Base-by-base conservation (phyloP, 176 grass and related monocot genomes). In the Triticum monococcum region DNA sequence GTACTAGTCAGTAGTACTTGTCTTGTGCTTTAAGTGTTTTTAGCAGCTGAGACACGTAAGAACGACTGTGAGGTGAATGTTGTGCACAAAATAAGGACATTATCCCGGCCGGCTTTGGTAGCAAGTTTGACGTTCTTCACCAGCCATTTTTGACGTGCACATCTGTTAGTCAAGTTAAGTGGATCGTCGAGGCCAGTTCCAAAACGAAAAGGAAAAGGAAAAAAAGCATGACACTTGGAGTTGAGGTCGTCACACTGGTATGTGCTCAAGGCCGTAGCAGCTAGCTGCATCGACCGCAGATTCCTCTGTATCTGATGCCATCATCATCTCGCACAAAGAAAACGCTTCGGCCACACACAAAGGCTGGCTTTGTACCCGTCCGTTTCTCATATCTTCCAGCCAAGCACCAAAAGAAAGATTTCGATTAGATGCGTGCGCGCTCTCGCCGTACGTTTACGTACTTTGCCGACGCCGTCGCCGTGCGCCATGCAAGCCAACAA, bases 311-410 rank as follows among this genome's bases (percentile, higher is more conserved):
- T 24, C 4, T 25, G 4, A 17, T 25, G 79, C 13, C 25, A 69
- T 16, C 68, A 61, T 45, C 50, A 62, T 46, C 69, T 81, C 10
- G 28, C 40, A 50, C 78, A 68, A 41, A 13, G 59, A 81, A 81
- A 75, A 86, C 18, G 77, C 77, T 80, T 72, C 4, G 65, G 80
- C 80, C 17, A 32, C 65, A 24, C 65, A 52, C 64, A 82, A 81
- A 83, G 68, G 33, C 33, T 68, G 9, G 7, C 5, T 38, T 38
- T 38, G 36, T 38, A 38, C 36, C 36, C 36, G 7, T 38, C 36
- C 9, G 40, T 41, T 41, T 41, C 40, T 41, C 40, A 3, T 41
- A 41, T 41, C 40, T 41, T 41, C 40, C 40, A 41, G 40, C 40
- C 40, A 41, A 41, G 40, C 9, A 41, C 40, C 40, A 41, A 9